Conservation (phyloP, 176 grass and related monocot species). For the Bonia amplexicaulis region DNA sequence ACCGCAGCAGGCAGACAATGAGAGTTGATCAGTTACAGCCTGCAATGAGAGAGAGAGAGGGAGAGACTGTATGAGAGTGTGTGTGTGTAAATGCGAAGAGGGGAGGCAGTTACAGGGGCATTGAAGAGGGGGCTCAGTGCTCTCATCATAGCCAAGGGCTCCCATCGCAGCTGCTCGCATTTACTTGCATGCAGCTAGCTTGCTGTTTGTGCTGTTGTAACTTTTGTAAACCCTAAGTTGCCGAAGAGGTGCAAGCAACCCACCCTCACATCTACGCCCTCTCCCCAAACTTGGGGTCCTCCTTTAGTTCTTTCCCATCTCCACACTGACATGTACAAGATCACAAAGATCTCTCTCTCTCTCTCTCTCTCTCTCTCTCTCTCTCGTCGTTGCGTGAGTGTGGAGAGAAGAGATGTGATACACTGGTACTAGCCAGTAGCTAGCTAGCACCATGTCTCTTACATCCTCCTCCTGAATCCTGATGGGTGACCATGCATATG, state of each 20-base stretch:
- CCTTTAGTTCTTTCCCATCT: constrained; percentile 18
- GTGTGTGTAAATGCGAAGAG: constrained; percentile 11
- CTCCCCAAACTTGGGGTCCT: constrained; percentile 26
- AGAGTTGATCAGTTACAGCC: background rate
- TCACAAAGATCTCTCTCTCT: constrained; percentile 5
- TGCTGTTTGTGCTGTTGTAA: background rate
- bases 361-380: background rate
- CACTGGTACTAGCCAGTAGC: background rate
- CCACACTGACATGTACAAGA: constrained; percentile 12
- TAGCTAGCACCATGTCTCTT: background rate
- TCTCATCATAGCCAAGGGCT: constrained; percentile 33
- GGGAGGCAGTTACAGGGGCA: constrained; percentile 1
- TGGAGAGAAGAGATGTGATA: constrained; percentile 38
- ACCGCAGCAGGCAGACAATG: background rate
- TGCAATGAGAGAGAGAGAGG: background rate
- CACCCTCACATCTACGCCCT: constrained; percentile 8
- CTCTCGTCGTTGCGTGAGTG: constrained; percentile 46
- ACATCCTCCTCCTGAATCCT: constrained; percentile 14
- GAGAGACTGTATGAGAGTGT: background rate
- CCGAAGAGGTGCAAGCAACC: constrained; percentile 19
- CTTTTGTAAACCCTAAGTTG: constrained; percentile 24
- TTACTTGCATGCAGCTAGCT: constrained; percentile 32
- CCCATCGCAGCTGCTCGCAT: background rate
- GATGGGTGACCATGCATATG: constrained; percentile 32
- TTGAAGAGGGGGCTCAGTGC: constrained; percentile 30